These are phyloP conservation scores for Lachnellula suecica DNA, from an alignment of 2,329 filamentous ascomycete genomes.

Conservation along the genomic window DNA sequence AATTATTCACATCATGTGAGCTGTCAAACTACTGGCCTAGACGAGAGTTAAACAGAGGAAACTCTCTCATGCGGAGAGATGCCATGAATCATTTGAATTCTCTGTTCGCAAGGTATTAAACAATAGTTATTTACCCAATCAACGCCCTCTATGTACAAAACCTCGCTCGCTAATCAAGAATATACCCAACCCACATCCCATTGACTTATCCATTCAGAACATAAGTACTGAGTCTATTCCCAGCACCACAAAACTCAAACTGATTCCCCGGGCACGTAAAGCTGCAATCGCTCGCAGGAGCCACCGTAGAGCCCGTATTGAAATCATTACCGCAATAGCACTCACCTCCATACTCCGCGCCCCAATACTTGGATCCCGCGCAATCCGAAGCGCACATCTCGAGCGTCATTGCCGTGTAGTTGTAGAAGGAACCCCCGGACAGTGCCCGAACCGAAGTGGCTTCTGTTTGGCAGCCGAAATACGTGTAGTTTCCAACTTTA, in stretches of 20 bases:
- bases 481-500: constrained; percentile 9
- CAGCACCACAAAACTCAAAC: constrained; percentile 25
- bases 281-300: constrained; percentile 14
- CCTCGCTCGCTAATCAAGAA: no score
- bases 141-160: no score
- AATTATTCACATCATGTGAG: no score
- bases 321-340: constrained; percentile 29
- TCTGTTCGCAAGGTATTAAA: no score
- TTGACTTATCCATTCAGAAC: no score
- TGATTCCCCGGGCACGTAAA: constrained; percentile 15
- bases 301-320: constrained; percentile 9
- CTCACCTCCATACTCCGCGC: constrained; percentile 38
- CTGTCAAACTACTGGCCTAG: no score
- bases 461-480: constrained; percentile 17
- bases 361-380: constrained; percentile 33
- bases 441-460: constrained; percentile 11
- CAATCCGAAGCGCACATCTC: constrained; percentile 31
- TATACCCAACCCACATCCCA: no score
- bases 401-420: constrained; percentile 30
- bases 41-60: no score
- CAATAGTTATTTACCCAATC: no score
- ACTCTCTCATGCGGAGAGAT: no score
- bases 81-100: no score
- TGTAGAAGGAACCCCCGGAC: constrained; percentile 7
- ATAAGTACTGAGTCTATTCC: constrained; percentile 19